Evolutionary conservation across 2,329 filamentous ascomycete genomes (phyloP), one percentile per base, ranked within the genome.

Genomic region (Colletotrichum phormii): DNA sequence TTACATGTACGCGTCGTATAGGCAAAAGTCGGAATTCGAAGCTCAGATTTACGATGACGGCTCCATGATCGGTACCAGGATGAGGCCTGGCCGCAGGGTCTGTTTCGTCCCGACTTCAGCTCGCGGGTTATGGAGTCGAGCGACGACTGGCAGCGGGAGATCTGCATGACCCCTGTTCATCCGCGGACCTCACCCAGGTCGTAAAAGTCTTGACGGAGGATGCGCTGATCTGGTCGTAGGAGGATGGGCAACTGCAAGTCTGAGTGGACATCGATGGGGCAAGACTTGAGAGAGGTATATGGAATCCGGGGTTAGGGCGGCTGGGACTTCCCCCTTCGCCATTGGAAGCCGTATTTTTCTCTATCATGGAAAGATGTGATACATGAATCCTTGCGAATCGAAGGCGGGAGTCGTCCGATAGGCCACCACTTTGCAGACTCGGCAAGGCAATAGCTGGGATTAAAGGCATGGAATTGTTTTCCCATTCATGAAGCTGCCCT

Each of bases 141-240:
- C 24, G n/a, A 54, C 9, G 15, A 2, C 37, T 24, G 15, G n/a
- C 24, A 76, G 63, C 87, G 42, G 42, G 42, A 49, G 42, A 49
- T 49, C 42, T 49, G 42, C 42, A 11, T 49, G 42, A 49, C 42
- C 42, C 42, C 42, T 49, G 42, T 8, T 22, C 18, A 49, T n/a
- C 18, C 18, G 18, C 42, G 18, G 42, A 49, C 42, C 42, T 7
- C 42, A 7, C 18, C 42, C 42, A 18, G 42, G 37, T 42, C 37
- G 15, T 42, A 18, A 42, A 42, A 22, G 18, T 49, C 42, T 49
- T 7, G 18, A 49, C 42, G 18, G 22, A 49, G 42, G 18, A 49
- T 49, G 8, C 18, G 42, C 8, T 9, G 18, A 3, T 49, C 18
- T 49, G 15, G 9, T 11, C 18, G 42, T 49, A 18, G 42, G 15